Evolutionary conservation across 176 grass and related monocot species (phyloP).

Genomic region (Musa schizocarpa): DNA sequence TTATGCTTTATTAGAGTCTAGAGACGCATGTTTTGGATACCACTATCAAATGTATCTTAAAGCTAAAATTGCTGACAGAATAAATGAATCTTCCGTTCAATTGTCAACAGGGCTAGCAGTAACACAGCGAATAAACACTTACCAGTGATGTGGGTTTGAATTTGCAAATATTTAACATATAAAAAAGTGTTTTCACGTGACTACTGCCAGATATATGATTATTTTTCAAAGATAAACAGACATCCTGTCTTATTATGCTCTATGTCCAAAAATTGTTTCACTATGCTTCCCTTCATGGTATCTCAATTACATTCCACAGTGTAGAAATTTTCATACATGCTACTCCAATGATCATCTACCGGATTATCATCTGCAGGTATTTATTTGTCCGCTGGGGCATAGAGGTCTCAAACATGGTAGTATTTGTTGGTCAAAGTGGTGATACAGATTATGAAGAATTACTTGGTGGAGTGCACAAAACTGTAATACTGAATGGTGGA

Average conservation of each 20-base stretch:
- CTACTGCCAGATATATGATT: too few relatives aligned
- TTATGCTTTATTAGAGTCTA: too few relatives aligned
- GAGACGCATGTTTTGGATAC: too few relatives aligned
- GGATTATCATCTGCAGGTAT: constrained; percentile 39
- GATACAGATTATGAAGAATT: constrained; percentile 81
- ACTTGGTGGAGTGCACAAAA: constrained; percentile 61
- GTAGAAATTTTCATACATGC: not conserved
- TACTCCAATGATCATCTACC: not conserved
- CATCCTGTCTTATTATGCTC: not conserved
- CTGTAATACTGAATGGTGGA: constrained; percentile 59
- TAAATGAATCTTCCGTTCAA: too few relatives aligned
- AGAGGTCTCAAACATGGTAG: constrained; percentile 55
- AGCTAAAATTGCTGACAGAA: too few relatives aligned
- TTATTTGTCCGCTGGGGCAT: constrained; percentile 66
- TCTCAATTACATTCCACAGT: not conserved
- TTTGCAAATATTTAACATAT: too few relatives aligned
- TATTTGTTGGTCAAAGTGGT: constrained; percentile 71
- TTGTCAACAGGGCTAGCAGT: too few relatives aligned
- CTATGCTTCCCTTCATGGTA: not conserved
- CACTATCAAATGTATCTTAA: too few relatives aligned
- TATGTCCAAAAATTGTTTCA: not conserved
- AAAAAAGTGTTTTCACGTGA: too few relatives aligned
- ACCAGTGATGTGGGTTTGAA: too few relatives aligned
- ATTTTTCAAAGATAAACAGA: too few relatives aligned
- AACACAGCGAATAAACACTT: too few relatives aligned